These are phyloP conservation scores for Acacia concinna DNA, from an alignment of 331 rosid species.

Conservation along the genomic window DNA sequence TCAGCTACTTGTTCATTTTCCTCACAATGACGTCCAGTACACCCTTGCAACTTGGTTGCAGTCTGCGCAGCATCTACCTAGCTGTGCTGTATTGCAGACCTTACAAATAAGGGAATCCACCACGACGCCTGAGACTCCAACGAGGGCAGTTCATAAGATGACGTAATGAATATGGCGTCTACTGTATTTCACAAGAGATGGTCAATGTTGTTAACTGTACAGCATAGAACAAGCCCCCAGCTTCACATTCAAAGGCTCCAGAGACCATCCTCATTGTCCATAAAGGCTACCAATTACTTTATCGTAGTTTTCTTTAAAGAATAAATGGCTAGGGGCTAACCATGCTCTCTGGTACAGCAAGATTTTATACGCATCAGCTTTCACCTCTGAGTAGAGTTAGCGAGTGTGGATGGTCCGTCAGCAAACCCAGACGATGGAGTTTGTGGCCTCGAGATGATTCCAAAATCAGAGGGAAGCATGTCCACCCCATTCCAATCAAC, in stretches of 20 bases:
- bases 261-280: slow-evolving; percentile 28
- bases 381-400: slow-evolving; percentile 56
- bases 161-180: slow-evolving; percentile 31
- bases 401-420: slow-evolving; percentile 49
- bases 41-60: slow-evolving; percentile 33
- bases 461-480: slow-evolving; percentile 72
- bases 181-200: slow-evolving; percentile 31
- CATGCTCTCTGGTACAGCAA: slow-evolving; percentile 21
- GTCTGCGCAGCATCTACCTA: slow-evolving; percentile 40
- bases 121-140: slow-evolving; percentile 29
- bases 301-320: slow-evolving; percentile 22
- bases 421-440: slow-evolving; percentile 53
- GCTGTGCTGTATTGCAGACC: slow-evolving; percentile 14
- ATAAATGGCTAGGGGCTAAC: slow-evolving; percentile 24
- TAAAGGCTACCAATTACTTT: slow-evolving; percentile 38
- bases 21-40: slow-evolving; percentile 23
- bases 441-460: slow-evolving; percentile 47
- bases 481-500: slow-evolving; percentile 77
- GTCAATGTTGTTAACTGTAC: slow-evolving; percentile 43
- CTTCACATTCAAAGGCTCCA: slow-evolving; percentile 39
- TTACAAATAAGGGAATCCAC: slow-evolving; percentile 21
- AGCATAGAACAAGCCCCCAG: slow-evolving; percentile 43
- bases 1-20: slow-evolving; percentile 30
- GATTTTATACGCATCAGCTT: slow-evolving; percentile 24
- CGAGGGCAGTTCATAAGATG: slow-evolving; percentile 29